phyloP scores from a whole-genome alignment of 495 filamentous ascomycete genomes.

The Articulospora tetracladia region DNA sequence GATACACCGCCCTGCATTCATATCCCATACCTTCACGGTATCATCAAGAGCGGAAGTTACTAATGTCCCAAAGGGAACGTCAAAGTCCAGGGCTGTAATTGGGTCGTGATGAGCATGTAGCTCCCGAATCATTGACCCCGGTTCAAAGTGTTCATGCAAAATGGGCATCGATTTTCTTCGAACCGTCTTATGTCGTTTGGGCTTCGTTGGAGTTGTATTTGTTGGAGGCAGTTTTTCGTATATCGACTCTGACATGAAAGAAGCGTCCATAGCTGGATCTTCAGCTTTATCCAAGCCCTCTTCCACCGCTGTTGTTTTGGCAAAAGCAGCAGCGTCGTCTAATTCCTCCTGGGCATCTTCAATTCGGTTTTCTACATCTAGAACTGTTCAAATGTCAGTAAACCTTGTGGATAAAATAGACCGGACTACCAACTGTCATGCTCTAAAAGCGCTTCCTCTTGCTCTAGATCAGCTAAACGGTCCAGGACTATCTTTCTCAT shows the following conservation, averaged over 20 bases:
- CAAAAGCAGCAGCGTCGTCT: conserved; percentile 61
- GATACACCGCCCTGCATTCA: conserved; percentile 87
- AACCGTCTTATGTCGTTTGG: conserved; percentile 63
- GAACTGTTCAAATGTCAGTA: conserved; percentile 46
- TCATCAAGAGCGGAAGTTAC: conserved; percentile 95
- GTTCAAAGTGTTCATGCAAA: conserved; percentile 91
- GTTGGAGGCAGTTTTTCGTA: conserved; percentile 84
- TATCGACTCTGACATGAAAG: conserved; percentile 97
- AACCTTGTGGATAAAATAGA: background rate
- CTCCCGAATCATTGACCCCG: conserved; percentile 83
- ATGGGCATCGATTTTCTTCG: conserved; percentile 84
- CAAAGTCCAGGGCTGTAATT: conserved; percentile 91
- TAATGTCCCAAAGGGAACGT: conserved; percentile 92
- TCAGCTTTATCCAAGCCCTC: conserved; percentile 49
- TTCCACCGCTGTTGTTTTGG: conserved; percentile 48
- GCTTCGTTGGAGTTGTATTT: conserved; percentile 42
- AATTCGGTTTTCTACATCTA: conserved; percentile 78
- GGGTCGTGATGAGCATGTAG: conserved; percentile 84
- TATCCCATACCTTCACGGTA: conserved; percentile 95
- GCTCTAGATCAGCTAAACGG: conserved; percentile 82
- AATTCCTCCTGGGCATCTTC: conserved; percentile 78
- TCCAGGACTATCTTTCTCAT: conserved; percentile 95
- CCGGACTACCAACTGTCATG: conserved; percentile 61
- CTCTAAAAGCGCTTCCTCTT: conserved; percentile 87
- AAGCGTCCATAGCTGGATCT: conserved; percentile 53